phyloP scores from a whole-genome alignment of 495 filamentous ascomycete species.

The Aspergillus asperescens region DNA sequence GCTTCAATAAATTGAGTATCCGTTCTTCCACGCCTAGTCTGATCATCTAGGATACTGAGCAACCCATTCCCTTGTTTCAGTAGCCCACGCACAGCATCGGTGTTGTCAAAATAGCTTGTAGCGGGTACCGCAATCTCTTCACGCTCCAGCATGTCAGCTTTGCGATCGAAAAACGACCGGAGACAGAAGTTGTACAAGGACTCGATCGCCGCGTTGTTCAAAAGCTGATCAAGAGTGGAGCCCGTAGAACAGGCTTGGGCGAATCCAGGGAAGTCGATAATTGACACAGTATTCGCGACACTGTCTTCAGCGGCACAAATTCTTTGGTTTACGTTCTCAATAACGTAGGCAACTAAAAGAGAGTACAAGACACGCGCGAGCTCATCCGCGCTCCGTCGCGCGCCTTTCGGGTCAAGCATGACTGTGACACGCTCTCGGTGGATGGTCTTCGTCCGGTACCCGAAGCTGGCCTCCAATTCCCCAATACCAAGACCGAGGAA shows the following conservation, averaged over 20 bases:
- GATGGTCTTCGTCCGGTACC: constrained; percentile 93
- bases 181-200: constrained; percentile 87
- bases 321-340: constrained; percentile 86
- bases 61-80: constrained; percentile 89
- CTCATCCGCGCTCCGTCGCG: constrained; percentile 86
- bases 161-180: constrained; percentile 91
- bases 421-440: constrained; percentile 92
- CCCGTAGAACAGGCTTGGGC: constrained; percentile 75
- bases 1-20: constrained; percentile 88
- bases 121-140: constrained; percentile 86
- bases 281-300: constrained; percentile 86
- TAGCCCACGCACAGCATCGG: constrained; percentile 82
- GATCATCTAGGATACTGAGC: constrained; percentile 90
- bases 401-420: constrained; percentile 90
- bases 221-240: constrained; percentile 83
- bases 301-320: constrained; percentile 84
- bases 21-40: constrained; percentile 79
- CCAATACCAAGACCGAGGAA: constrained; percentile 79
- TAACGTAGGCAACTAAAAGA: constrained; percentile 87
- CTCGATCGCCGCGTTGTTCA: constrained; percentile 91
- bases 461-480: constrained; percentile 79
- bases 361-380: constrained; percentile 90
- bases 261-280: constrained; percentile 96
- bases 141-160: constrained; percentile 82
- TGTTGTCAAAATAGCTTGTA: constrained; percentile 96